Percentiles rank a stretch among this genome's conserved stretches.
These are phyloP conservation scores for Plasmodium cynomolgi DNA, from an alignment of 169 alveolate species.

Conservation along the genomic window DNA sequence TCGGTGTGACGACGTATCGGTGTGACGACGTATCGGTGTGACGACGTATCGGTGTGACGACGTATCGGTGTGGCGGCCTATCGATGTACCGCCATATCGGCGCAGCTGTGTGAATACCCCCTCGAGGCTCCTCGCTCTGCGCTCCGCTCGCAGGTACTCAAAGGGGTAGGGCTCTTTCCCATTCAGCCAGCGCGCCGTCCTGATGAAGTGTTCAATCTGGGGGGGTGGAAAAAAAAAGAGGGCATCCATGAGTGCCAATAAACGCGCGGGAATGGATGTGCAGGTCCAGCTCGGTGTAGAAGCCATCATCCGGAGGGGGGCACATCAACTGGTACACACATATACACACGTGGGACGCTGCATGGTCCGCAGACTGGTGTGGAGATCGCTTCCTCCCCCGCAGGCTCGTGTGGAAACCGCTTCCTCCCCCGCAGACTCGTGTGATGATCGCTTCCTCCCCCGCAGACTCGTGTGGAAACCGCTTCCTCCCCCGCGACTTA, in stretches of 20 bases:
- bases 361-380: background rate
- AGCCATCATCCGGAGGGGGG: background rate
- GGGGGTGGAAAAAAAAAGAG: background rate
- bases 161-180: conserved; percentile 38
- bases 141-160: conserved; percentile 15
- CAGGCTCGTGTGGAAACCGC: background rate
- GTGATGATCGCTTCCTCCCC: background rate
- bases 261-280: background rate
- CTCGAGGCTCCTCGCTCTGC: background rate
- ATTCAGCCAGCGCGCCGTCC: conserved; percentile 28
- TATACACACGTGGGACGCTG: background rate
- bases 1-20: background rate
- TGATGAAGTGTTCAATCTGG: conserved; percentile 18
- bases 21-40: background rate
- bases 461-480: no score
- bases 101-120: background rate
- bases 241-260: background rate
- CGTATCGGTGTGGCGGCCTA: no score
- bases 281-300: background rate
- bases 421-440: background rate
- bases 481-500: background rate
- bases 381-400: background rate
- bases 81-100: background rate
- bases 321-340: background rate
- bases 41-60: background rate